Evolutionary conservation across 2,329 filamentous ascomycete genomes (phyloP).

Genomic region (Alternaria sp.): DNA sequence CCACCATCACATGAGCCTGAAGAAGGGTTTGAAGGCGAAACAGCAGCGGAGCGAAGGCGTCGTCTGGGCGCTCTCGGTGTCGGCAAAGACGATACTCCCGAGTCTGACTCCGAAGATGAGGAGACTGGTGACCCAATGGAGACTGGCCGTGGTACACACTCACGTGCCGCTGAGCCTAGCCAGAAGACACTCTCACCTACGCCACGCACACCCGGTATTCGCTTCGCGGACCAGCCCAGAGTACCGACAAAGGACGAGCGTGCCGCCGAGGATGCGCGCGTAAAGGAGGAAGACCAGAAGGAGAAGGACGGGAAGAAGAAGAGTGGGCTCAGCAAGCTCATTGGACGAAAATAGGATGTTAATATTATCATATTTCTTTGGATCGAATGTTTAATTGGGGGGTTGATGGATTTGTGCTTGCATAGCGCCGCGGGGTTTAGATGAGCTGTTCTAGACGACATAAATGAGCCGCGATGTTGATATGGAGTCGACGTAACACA

Average conservation of each 20-base stretch:
- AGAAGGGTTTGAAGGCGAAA: constrained; percentile 61
- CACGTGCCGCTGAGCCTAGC: constrained; percentile 8
- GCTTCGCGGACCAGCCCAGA: constrained; percentile 63
- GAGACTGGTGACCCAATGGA: constrained; percentile 44
- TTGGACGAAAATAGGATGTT: constrained; percentile 18
- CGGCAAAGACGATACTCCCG: constrained; percentile 31
- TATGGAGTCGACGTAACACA: background rate
- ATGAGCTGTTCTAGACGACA: background rate
- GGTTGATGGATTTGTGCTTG: background rate
- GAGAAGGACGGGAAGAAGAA: constrained; percentile 24
- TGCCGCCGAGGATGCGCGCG: constrained; percentile 30
- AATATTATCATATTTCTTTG: background rate
- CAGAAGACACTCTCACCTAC: constrained; percentile 17
- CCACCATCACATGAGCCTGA: constrained; percentile 25
- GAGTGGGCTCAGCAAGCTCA: constrained; percentile 28
- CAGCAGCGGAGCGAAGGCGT: constrained; percentile 74
- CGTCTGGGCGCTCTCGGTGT: constrained; percentile 77
- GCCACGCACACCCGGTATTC: constrained; percentile 60
- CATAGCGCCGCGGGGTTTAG: constrained; percentile 1
- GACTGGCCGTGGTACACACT: constrained; percentile 42
- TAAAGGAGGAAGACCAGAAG: constrained; percentile 25
- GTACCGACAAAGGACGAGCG: constrained; percentile 45
- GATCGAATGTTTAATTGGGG: background rate
- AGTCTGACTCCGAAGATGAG: constrained; percentile 43
- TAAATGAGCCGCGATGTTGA: background rate